Conservation (phyloP, 78 protist genomes). For the Guillardia theta region DNA sequence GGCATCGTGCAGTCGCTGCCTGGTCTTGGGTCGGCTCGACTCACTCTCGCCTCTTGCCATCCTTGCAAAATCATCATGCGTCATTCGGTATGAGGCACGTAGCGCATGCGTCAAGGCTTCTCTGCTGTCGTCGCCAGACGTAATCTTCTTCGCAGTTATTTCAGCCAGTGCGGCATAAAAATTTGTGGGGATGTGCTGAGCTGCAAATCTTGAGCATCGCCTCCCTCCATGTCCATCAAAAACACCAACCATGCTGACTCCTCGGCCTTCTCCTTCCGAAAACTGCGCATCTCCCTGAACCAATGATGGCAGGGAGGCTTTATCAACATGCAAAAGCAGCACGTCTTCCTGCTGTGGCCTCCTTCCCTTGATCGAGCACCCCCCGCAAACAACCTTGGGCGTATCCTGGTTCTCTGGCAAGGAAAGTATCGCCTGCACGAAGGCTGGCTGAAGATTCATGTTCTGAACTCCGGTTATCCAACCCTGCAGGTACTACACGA, state of each 20-base stretch:
- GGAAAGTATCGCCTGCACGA: too few species aligned
- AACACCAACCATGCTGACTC: conserved; percentile 37
- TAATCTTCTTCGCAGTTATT: background rate
- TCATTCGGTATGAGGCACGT: background rate
- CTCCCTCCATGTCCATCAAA: conserved; percentile 58
- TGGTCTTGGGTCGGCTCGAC: background rate
- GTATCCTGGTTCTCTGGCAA: too few species aligned
- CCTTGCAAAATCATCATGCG: conserved; percentile 7
- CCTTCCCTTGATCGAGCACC: background rate
- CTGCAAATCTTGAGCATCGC: conserved; percentile 21
- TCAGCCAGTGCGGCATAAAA: background rate
- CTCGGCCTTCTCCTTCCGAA: background rate
- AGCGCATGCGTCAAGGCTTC: background rate
- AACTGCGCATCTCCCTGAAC: background rate
- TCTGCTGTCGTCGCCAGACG: background rate
- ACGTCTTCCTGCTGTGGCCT: conserved; percentile 21
- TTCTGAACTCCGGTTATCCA: too few species aligned
- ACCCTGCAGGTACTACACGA: too few species aligned
- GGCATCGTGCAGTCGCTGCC: conserved; percentile 22
- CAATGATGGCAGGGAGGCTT: background rate
- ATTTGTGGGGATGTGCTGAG: background rate
- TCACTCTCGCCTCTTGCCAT: conserved; percentile 1
- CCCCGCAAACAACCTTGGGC: too few species aligned
- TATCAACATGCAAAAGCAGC: background rate
- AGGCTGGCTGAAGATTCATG: too few species aligned